A percentile compares a stretch with the other conserved stretches of the same genome.
Evolutionary conservation across 192 early-diverging fungal genomes (phyloP).

Genomic region (Entomortierella parvispora): DNA sequence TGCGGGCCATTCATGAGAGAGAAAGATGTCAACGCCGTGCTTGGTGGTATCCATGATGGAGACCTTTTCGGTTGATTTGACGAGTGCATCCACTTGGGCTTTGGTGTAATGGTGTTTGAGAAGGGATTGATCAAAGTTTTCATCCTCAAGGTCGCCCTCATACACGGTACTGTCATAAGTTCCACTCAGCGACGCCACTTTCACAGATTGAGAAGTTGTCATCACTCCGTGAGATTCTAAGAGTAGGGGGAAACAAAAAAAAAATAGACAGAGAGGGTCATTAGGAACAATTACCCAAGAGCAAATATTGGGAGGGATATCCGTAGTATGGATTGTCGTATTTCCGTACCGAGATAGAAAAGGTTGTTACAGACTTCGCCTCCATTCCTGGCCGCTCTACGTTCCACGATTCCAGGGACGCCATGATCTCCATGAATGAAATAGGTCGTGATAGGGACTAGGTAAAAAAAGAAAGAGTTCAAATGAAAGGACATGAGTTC

Average conservation of each 20-base stretch:
- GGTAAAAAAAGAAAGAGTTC: not conserved
- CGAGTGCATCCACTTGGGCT: slow-evolving; percentile 43
- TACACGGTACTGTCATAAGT: slow-evolving; percentile 30
- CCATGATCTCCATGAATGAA: slow-evolving; percentile 72
- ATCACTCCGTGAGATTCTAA: slow-evolving; percentile 58
- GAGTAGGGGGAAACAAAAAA: not conserved
- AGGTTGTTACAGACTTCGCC: slow-evolving; percentile 86
- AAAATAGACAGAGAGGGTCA: not conserved
- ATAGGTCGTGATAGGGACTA: slow-evolving; percentile 81
- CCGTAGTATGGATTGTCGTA: not conserved
- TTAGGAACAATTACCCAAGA: not conserved
- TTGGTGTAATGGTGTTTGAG: slow-evolving; percentile 38
- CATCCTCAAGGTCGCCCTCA: slow-evolving; percentile 30
- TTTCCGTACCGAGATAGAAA: slow-evolving; percentile 68
- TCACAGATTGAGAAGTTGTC: slow-evolving; percentile 67
- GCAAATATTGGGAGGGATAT: not conserved
- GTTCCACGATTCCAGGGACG: slow-evolving; percentile 66
- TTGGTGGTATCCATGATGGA: slow-evolving; percentile 51
- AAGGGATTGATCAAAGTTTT: slow-evolving; percentile 14
- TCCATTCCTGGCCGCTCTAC: slow-evolving; percentile 59
- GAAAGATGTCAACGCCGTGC: slow-evolving; percentile 77
- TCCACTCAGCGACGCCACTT: slow-evolving; percentile 72
- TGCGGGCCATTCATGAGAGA: slow-evolving; percentile 87
- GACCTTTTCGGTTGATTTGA: slow-evolving; percentile 16
- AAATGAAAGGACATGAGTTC: not conserved